Evolutionary conservation across 1,284 basidiomycete genomes (phyloP).

Genomic region (Ceratobasidium sp.): DNA sequence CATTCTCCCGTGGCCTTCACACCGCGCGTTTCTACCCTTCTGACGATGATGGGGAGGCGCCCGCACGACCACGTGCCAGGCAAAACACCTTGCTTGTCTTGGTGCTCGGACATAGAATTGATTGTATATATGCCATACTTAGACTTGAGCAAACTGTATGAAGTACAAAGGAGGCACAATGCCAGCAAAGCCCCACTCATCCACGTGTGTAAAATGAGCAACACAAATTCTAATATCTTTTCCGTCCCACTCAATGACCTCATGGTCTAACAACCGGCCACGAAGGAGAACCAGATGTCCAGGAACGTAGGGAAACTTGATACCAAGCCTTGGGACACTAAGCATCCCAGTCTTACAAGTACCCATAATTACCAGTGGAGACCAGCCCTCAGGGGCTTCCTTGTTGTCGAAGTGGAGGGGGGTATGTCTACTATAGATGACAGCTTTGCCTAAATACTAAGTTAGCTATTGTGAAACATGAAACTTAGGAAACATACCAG

Average conservation of each 20-base stretch:
- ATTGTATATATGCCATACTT: no score
- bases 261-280: no score
- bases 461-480: background rate
- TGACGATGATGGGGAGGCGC: no score
- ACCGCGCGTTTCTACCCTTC: no score
- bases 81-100: no score
- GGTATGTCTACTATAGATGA: background rate
- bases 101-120: no score
- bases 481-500: background rate
- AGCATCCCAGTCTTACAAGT: slow-evolving; percentile 15
- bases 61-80: no score
- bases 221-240: no score
- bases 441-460: background rate
- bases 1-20: no score
- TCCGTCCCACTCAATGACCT: no score
- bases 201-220: background rate
- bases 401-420: slow-evolving; percentile 23
- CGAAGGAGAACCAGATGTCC: no score
- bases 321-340: slow-evolving; percentile 2
- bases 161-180: slow-evolving; percentile 1
- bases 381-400: slow-evolving; percentile 9
- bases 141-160: background rate
- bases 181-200: slow-evolving; percentile 19
- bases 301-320: background rate
- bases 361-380: slow-evolving; percentile 10